Evolutionary conservation across 73 alveolate species (phyloP).

Genomic region (Stentor roeselii): DNA sequence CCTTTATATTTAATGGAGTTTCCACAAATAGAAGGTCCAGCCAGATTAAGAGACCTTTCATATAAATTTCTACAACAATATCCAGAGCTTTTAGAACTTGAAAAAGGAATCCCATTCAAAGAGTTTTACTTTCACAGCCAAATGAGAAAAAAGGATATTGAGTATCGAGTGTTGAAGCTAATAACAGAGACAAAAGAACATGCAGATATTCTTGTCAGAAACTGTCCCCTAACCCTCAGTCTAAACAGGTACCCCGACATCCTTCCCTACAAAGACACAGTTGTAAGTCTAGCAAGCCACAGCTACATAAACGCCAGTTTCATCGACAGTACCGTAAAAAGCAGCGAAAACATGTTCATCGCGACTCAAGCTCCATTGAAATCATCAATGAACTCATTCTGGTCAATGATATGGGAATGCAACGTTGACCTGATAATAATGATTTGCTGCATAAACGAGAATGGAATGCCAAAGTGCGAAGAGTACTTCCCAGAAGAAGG

Average conservation of each 20-base stretch:
- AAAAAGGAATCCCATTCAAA: slow-evolving; percentile 34
- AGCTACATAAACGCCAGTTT: slow-evolving; percentile 46
- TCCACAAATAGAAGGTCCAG: slow-evolving; percentile 44
- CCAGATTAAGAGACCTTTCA: slow-evolving; percentile 31
- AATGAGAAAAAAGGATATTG: slow-evolving; percentile 20
- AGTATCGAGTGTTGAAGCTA: slow-evolving; percentile 24
- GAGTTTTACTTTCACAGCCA: slow-evolving; percentile 20
- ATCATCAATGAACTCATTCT: slow-evolving; percentile 37
- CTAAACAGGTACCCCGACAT: slow-evolving; percentile 27
- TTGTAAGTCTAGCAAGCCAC: background rate
- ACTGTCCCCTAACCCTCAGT: background rate
- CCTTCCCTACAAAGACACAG: slow-evolving; percentile 28
- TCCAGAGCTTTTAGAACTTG: slow-evolving; percentile 40
- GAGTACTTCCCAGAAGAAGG: slow-evolving; percentile 28
- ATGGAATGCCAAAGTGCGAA: slow-evolving; percentile 19
- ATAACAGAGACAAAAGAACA: slow-evolving; percentile 28
- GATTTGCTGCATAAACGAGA: slow-evolving; percentile 7
- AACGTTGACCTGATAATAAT: slow-evolving; percentile 1
- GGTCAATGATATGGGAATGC: slow-evolving; percentile 64
- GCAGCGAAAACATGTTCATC: slow-evolving; percentile 39
- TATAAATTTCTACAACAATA: slow-evolving; percentile 32
- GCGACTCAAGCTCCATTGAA: slow-evolving; percentile 58
- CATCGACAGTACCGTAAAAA: slow-evolving; percentile 34
- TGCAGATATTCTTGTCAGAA: slow-evolving; percentile 20
- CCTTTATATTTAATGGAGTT: too few relatives aligned